phyloP scores from a whole-genome alignment of 2,329 filamentous ascomycete genomes.

The Cordyceps fumosorosea region DNA sequence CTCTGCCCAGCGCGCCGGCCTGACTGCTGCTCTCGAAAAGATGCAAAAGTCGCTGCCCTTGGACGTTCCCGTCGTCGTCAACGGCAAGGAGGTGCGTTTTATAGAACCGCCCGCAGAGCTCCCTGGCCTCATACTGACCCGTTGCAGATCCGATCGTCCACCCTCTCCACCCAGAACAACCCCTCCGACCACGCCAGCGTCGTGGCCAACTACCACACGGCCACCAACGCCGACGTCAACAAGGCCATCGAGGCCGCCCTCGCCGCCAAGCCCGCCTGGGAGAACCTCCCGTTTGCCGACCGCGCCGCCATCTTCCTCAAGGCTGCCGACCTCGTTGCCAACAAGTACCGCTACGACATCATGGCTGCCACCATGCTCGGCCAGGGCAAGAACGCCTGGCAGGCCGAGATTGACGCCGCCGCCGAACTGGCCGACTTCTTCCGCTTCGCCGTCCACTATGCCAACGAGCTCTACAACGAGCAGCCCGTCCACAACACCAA shows the following conservation, averaged over 20 bases:
- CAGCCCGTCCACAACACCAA: conserved; percentile 79
- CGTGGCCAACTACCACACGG: conserved; percentile 80
- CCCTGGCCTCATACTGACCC: not conserved
- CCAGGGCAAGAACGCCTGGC: conserved; percentile 97
- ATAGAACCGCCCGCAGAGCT: conserved; percentile 17
- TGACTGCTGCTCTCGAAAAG: conserved; percentile 65
- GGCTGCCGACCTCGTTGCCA: conserved; percentile 82
- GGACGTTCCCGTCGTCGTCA: conserved; percentile 76
- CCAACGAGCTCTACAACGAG: conserved; percentile 80
- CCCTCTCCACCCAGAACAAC: conserved; percentile 66
- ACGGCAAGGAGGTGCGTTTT: conserved; percentile 66
- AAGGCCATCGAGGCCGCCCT: conserved; percentile 78
- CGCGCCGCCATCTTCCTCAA: conserved; percentile 92
- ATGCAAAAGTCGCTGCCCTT: conserved; percentile 64
- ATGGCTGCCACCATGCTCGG: conserved; percentile 95
- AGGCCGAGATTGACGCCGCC: conserved; percentile 96
- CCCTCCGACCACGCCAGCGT: conserved; percentile 71
- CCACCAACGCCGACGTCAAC: conserved; percentile 67
- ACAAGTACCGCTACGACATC: conserved; percentile 92
- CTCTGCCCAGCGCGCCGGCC: conserved; percentile 68
- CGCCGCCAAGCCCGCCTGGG: conserved; percentile 81
- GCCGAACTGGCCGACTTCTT: conserved; percentile 91
- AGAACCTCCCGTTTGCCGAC: conserved; percentile 79
- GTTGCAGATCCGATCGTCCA: conserved; percentile 57
- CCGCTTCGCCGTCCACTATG: conserved; percentile 90